Percentiles rank a stretch among this genome's conserved stretches.
Conservation (phyloP, 805 yeast genomes). For the Candida coleopterorum region DNA sequence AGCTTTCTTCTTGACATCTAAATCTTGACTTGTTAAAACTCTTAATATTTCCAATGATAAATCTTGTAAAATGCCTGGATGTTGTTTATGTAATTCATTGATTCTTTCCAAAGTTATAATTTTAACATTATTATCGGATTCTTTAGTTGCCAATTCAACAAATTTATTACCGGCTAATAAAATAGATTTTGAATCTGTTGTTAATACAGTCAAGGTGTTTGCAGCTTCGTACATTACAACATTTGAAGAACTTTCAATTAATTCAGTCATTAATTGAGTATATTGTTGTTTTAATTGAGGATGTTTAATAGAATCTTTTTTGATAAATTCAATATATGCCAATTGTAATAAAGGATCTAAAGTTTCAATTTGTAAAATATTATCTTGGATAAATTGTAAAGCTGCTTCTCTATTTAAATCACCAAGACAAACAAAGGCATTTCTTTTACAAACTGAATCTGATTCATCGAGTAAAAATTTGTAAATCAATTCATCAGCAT, state of each 20-base stretch:
- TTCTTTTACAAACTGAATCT: slow-evolving; percentile 91
- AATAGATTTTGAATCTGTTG: slow-evolving; percentile 62
- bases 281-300: slow-evolving; percentile 69
- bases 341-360: slow-evolving; percentile 83
- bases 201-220: slow-evolving; percentile 61
- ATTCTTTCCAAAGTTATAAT: slow-evolving; percentile 86
- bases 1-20: slow-evolving; percentile 88
- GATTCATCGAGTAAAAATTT: slow-evolving; percentile 75
- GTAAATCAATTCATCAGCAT: slow-evolving; percentile 82
- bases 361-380: slow-evolving; percentile 52
- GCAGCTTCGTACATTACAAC: slow-evolving; percentile 91
- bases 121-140: slow-evolving; percentile 93
- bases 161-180: slow-evolving; percentile 79
- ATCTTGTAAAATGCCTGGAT: slow-evolving; percentile 82
- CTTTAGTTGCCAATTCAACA: slow-evolving; percentile 84
- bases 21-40: slow-evolving; percentile 80
- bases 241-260: slow-evolving; percentile 64
- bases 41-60: slow-evolving; percentile 81
- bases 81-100: slow-evolving; percentile 62
- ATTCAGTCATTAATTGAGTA: slow-evolving; percentile 63
- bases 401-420: slow-evolving; percentile 83
- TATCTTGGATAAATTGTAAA: slow-evolving; percentile 72
- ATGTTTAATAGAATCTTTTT: slow-evolving; percentile 66
- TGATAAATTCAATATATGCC: slow-evolving; percentile 86
- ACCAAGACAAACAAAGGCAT: slow-evolving; percentile 86